Percentiles rank a stretch among this genome's conserved stretches.
These are phyloP conservation scores for Botrytis aclada DNA, from an alignment of 2,329 filamentous ascomycete species.

Conservation along the genomic window DNA sequence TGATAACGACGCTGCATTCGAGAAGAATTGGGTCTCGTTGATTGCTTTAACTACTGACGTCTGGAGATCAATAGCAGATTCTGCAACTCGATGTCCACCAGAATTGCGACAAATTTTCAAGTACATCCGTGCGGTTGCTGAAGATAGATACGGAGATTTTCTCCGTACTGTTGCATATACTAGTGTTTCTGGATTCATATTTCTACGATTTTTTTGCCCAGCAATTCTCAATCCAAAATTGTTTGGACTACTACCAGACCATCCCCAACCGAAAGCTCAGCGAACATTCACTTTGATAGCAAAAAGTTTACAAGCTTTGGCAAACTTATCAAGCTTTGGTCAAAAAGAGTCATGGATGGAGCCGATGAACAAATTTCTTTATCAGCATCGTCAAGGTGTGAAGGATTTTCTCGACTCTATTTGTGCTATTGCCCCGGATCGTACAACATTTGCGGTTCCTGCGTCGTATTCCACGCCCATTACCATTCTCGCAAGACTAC, in stretches of 20 bases:
- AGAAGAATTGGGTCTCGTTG: conserved; percentile 78
- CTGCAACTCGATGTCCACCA: conserved; percentile 70
- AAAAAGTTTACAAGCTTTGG: conserved; percentile 85
- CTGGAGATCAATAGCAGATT: conserved; percentile 78
- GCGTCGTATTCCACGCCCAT: conserved; percentile 90
- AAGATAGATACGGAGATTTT: conserved; percentile 92
- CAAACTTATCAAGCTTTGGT: conserved; percentile 87
- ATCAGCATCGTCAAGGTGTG: conserved; percentile 71
- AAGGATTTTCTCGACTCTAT: conserved; percentile 84
- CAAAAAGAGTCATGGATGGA: conserved; percentile 99
- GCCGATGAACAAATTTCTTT: conserved; percentile 89
- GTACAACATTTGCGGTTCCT: conserved; percentile 61
- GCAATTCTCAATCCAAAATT: conserved; percentile 95
- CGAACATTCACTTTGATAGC: conserved; percentile 88
- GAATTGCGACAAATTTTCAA: conserved; percentile 84
- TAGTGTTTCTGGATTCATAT: conserved; percentile 91
- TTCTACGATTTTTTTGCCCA: conserved; percentile 91
- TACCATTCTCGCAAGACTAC: conserved; percentile 80
- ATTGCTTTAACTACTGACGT: conserved; percentile 75
- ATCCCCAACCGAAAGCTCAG: conserved; percentile 78
- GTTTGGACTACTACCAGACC: conserved; percentile 79
- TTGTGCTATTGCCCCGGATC: conserved; percentile 75
- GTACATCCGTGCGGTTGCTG: conserved; percentile 87
- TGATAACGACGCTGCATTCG: conserved; percentile 63
- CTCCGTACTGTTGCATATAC: conserved; percentile 86